These are phyloP conservation scores for Tolypocladium ophioglossoides DNA, from an alignment of 2,329 filamentous ascomycete genomes.

Conservation along the genomic window DNA sequence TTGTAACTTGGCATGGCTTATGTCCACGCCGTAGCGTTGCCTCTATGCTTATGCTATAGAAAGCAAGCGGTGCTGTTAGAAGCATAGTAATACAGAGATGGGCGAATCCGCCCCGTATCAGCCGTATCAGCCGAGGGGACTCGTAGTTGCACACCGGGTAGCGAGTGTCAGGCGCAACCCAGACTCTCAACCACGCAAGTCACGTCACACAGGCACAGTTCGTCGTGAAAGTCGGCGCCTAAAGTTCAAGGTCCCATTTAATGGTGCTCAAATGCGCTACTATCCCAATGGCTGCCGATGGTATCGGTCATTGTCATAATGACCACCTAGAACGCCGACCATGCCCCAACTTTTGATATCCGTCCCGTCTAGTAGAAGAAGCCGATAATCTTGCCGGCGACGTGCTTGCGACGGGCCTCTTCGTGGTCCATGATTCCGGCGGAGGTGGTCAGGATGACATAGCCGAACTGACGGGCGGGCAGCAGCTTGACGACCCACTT, in stretches of 20 bases:
- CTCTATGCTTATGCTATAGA: no score
- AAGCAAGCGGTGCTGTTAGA: no score
- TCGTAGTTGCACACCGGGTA: no score
- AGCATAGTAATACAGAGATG: no score
- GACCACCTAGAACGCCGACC: constrained; percentile 25
- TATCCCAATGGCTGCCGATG: constrained; percentile 19
- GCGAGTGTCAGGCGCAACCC: no score
- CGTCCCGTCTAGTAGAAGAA: constrained; percentile 80
- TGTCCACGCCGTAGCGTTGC: no score
- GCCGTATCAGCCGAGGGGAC: no score
- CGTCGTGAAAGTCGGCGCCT: neutral
- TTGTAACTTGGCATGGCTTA: no score
- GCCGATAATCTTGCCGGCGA: constrained; percentile 97
- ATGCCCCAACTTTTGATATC: constrained; percentile 20
- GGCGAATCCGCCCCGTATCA: no score
- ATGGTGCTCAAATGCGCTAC: constrained; percentile 15
- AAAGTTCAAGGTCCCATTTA: constrained; percentile 4
- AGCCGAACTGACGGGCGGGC: constrained; percentile 98
- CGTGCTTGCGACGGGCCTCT: constrained; percentile 98
- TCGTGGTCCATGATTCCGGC: constrained; percentile 99
- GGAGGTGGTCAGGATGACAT: constrained; percentile 97
- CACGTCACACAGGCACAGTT: neutral
- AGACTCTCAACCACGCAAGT: neutral
- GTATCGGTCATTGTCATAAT: constrained; percentile 26
- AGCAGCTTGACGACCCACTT: constrained; percentile 99